Conservation (phyloP, 495 filamentous ascomycete species). For the Penicillium robsamsonii region DNA sequence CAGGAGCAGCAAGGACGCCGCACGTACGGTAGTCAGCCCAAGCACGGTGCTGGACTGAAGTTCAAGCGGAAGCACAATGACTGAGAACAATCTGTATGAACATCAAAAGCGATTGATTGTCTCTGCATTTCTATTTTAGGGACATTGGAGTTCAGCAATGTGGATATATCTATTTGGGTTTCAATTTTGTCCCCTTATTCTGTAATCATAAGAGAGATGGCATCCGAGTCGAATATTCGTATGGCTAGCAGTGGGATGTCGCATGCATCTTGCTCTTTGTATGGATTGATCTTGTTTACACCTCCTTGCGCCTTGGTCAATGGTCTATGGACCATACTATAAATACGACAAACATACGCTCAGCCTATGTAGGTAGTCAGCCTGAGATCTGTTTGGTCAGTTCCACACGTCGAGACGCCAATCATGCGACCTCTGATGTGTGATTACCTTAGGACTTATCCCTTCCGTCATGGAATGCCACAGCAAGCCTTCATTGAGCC, state of each 20-base stretch:
- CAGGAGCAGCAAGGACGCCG: constrained; percentile 65
- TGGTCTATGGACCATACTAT: not conserved
- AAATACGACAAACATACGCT: not conserved
- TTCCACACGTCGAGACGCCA: too few species aligned
- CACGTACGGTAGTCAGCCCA: constrained; percentile 74
- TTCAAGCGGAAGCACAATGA: constrained; percentile 48
- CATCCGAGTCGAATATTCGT: not conserved
- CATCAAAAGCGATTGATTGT: constrained; percentile 25
- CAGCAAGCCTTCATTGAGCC: not conserved
- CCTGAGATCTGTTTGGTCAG: not conserved
- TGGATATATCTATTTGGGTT: constrained; percentile 33
- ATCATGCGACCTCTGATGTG: not conserved
- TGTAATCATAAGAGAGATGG: not conserved
- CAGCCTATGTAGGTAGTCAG: not conserved
- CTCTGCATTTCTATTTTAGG: constrained; percentile 28
- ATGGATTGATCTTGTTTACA: not conserved
- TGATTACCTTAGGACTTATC: not conserved
- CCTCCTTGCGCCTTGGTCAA: not conserved
- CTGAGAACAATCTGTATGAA: constrained; percentile 24
- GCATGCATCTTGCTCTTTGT: not conserved
- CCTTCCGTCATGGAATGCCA: constrained; percentile 1
- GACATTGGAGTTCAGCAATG: constrained; percentile 29
- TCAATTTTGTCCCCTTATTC: constrained; percentile 12
- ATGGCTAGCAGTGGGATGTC: not conserved
- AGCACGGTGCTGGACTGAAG: constrained; percentile 40